phyloP scores from a whole-genome alignment of 73 alveolate genomes.

The Blepharisma stoltei region DNA sequence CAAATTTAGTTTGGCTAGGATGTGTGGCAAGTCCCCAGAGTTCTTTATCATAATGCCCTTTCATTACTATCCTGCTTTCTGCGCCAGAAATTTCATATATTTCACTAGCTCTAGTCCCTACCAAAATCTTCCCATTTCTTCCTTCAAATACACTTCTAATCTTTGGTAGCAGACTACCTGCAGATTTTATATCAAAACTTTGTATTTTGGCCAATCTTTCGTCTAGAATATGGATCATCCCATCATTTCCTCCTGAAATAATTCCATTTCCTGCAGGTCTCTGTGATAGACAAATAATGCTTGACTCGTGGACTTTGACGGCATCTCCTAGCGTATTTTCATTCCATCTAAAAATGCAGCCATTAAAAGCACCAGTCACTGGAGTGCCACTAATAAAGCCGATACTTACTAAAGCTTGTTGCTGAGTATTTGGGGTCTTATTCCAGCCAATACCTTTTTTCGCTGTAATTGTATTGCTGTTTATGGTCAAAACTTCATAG shows the following conservation, averaged over 20 bases:
- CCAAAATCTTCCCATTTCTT: slow-evolving; percentile 60
- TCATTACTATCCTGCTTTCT: slow-evolving; percentile 60
- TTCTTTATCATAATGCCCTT: slow-evolving; percentile 94
- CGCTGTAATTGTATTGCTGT: slow-evolving; percentile 63
- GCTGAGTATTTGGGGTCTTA: slow-evolving; percentile 50
- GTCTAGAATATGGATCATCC: slow-evolving; percentile 73
- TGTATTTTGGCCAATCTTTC: slow-evolving; percentile 41
- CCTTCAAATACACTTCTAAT: slow-evolving; percentile 75
- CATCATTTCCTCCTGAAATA: slow-evolving; percentile 93
- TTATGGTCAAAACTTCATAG: slow-evolving; percentile 65
- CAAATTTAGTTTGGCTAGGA: slow-evolving; percentile 80
- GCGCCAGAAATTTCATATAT: slow-evolving; percentile 52
- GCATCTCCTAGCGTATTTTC: slow-evolving; percentile 53
- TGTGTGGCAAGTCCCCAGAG: slow-evolving; percentile 95
- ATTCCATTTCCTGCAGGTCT: slow-evolving; percentile 74
- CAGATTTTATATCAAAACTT: slow-evolving; percentile 45
- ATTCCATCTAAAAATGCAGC: slow-evolving; percentile 74
- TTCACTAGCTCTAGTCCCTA: slow-evolving; percentile 98
- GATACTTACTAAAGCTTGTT: slow-evolving; percentile 78
- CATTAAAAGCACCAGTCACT: slow-evolving; percentile 90
- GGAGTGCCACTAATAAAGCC: slow-evolving; percentile 81
- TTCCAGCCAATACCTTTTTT: slow-evolving; percentile 93
- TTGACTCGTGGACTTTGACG: slow-evolving; percentile 14
- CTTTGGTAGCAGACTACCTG: slow-evolving; percentile 50
- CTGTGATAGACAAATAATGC: slow-evolving; percentile 56